These are phyloP conservation scores for Pseudopyricularia cyperi DNA, from an alignment of 2,329 filamentous ascomycete species.

Conservation along the genomic window DNA sequence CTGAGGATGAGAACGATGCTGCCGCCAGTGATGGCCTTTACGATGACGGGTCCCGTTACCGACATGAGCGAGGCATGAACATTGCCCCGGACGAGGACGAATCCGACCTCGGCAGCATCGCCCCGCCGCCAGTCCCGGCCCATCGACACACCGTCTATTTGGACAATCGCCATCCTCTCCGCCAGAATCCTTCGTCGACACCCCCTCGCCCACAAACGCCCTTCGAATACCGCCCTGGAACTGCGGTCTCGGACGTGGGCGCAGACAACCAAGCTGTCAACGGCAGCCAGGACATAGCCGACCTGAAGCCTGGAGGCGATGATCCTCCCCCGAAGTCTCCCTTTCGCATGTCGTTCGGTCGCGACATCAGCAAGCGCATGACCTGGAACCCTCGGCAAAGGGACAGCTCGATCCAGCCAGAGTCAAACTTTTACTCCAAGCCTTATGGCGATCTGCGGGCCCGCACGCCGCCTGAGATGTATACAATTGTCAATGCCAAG, in stretches of 20 bases:
- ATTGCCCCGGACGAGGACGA: slow-evolving; percentile 12
- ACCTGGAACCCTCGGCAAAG: slow-evolving; percentile 13
- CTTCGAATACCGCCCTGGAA: slow-evolving; percentile 14
- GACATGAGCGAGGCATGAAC: slow-evolving; percentile 9
- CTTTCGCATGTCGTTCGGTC: background rate
- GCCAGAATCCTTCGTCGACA: slow-evolving; percentile 29
- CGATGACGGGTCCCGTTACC: slow-evolving; percentile 8
- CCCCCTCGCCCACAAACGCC: slow-evolving; percentile 14
- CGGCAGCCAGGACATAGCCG: slow-evolving; percentile 31
- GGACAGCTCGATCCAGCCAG: slow-evolving; percentile 36
- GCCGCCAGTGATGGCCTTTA: slow-evolving; percentile 2
- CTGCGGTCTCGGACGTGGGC: slow-evolving; percentile 30
- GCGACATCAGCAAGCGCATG: slow-evolving; percentile 1
- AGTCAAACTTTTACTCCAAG: slow-evolving; percentile 33
- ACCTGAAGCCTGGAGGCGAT: slow-evolving; percentile 15
- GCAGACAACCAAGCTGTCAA: slow-evolving; percentile 29
- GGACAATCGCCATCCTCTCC: slow-evolving; percentile 29
- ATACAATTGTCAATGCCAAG: slow-evolving; percentile 19
- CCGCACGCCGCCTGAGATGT: slow-evolving; percentile 38
- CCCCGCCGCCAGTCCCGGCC: background rate
- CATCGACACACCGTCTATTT: background rate
- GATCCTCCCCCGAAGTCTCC: background rate
- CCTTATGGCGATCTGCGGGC: slow-evolving; percentile 46
- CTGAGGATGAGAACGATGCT: slow-evolving; percentile 18
- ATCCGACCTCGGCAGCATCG: slow-evolving; percentile 10